phyloP scores from a whole-genome alignment of 2,329 filamentous ascomycete genomes.

The Fusarium sp. region DNA sequence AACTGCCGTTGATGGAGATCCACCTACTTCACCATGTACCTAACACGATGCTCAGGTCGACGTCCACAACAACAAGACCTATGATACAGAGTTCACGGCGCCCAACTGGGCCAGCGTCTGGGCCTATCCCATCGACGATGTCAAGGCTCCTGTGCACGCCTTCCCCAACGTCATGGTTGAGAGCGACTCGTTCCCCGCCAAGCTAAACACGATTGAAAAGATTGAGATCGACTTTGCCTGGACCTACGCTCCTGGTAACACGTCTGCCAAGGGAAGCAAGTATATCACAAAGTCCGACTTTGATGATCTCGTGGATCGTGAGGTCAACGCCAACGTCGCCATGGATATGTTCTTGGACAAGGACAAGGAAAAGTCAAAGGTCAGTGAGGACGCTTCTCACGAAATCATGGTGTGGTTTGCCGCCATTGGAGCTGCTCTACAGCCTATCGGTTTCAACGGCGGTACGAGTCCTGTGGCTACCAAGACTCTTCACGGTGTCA shows the following conservation, averaged over 20 bases:
- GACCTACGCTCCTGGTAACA: constrained; percentile 62
- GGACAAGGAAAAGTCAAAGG: constrained; percentile 53
- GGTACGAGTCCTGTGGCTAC: constrained; percentile 48
- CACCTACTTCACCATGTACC: neutral
- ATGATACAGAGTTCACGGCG: constrained; percentile 58
- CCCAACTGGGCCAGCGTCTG: constrained; percentile 66
- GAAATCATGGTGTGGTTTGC: constrained; percentile 71
- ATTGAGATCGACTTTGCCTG: constrained; percentile 61
- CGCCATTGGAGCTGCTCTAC: constrained; percentile 57
- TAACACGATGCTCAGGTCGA: constrained; percentile 54
- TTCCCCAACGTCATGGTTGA: constrained; percentile 66
- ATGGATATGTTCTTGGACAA: constrained; percentile 69
- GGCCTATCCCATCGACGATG: constrained; percentile 59
- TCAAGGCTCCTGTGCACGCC: constrained; percentile 63
- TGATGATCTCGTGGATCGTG: constrained; percentile 47
- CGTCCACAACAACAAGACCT: constrained; percentile 63
- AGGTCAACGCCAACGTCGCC: constrained; percentile 66
- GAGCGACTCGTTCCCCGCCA: constrained; percentile 56
- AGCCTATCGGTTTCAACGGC: constrained; percentile 58
- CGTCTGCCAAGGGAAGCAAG: constrained; percentile 54
- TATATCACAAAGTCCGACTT: constrained; percentile 51
- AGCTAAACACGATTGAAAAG: constrained; percentile 52
- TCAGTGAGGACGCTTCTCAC: constrained; percentile 57
- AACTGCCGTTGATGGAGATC: constrained; percentile 1
- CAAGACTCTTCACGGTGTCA: constrained; percentile 54